Conservation (phyloP, 768 basidiomycete species). For the Phlebiopsis flavidoalba region DNA sequence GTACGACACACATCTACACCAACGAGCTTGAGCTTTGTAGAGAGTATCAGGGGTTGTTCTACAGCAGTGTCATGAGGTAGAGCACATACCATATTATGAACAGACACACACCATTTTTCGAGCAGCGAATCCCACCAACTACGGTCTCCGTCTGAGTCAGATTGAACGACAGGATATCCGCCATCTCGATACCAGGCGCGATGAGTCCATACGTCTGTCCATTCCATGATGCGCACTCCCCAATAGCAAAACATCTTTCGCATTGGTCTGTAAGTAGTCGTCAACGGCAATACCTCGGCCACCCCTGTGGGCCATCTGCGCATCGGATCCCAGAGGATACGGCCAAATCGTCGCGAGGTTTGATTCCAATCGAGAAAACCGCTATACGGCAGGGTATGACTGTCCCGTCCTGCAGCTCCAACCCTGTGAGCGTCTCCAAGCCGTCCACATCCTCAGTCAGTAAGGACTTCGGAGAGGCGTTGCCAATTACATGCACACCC, state of each 20-base stretch:
- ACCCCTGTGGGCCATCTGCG: conserved; percentile 21
- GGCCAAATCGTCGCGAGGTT: conserved; percentile 66
- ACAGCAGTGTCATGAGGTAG: conserved; percentile 19
- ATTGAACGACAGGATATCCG: conserved; percentile 70
- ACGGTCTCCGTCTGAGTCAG: conserved; percentile 48
- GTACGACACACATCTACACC: conserved; percentile 41
- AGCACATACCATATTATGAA: not conserved
- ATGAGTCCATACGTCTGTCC: conserved; percentile 70
- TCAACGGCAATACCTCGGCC: conserved; percentile 54
- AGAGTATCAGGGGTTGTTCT: conserved; percentile 63
- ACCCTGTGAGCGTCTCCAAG: conserved; percentile 27
- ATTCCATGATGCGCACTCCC: conserved; percentile 70
- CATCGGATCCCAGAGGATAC: conserved; percentile 45
- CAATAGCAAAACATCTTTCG: conserved; percentile 65
- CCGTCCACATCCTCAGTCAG: conserved; percentile 27
- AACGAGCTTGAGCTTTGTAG: conserved; percentile 67
- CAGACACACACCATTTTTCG: conserved; percentile 36
- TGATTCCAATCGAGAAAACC: conserved; percentile 67
- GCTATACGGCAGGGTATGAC: conserved; percentile 47
- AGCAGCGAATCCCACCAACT: conserved; percentile 33
- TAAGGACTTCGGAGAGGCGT: conserved; percentile 32
- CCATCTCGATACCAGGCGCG: conserved; percentile 75
- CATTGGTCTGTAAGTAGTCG: conserved; percentile 52
- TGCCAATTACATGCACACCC: conserved; percentile 52
- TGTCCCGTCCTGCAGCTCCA: conserved; percentile 44